A percentile compares a stretch with the other conserved stretches of the same genome.
phyloP scores from a whole-genome alignment of 495 filamentous ascomycete species.

The Evansstolkia leycettana region DNA sequence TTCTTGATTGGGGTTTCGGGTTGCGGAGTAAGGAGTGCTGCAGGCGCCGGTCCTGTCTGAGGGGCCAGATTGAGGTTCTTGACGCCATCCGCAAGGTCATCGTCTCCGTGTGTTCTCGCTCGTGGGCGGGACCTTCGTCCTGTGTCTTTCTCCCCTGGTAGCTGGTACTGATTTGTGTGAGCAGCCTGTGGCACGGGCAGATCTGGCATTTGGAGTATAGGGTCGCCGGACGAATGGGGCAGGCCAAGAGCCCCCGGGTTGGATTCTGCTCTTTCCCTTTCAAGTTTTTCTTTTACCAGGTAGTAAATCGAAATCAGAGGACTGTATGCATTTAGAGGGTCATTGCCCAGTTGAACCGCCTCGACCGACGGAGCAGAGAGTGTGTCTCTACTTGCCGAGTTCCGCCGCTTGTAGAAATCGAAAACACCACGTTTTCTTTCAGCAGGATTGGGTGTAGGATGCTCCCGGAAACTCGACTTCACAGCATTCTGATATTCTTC shows the following conservation, averaged over 20 bases:
- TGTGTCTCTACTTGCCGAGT: constrained; percentile 82
- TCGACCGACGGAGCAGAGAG: constrained; percentile 79
- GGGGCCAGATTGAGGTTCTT: constrained; percentile 56
- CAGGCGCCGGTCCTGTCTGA: constrained; percentile 37
- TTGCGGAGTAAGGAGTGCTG: constrained; percentile 40
- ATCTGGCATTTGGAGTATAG: constrained; percentile 55
- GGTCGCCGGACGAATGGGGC: constrained; percentile 44
- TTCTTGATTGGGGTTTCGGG: constrained; percentile 62
- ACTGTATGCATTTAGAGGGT: constrained; percentile 88
- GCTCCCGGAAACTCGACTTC: constrained; percentile 52
- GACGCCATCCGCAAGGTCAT: constrained; percentile 68
- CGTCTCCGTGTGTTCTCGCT: constrained; percentile 89
- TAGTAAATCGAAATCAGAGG: constrained; percentile 92
- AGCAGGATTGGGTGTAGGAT: constrained; percentile 47
- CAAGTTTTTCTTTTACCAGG: constrained; percentile 86
- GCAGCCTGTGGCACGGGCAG: constrained; percentile 75
- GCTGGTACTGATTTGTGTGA: constrained; percentile 83
- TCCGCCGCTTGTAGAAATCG: constrained; percentile 93
- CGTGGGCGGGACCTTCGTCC: constrained; percentile 71
- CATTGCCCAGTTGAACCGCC: constrained; percentile 65
- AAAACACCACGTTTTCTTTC: constrained; percentile 89
- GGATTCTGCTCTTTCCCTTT: constrained; percentile 59
- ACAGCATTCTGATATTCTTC: constrained; percentile 85
- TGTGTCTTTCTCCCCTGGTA: constrained; percentile 68
- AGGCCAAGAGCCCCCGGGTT: constrained; percentile 48